Conservation (phyloP, 2,329 filamentous ascomycete species). For the Fusarium sp. region DNA sequence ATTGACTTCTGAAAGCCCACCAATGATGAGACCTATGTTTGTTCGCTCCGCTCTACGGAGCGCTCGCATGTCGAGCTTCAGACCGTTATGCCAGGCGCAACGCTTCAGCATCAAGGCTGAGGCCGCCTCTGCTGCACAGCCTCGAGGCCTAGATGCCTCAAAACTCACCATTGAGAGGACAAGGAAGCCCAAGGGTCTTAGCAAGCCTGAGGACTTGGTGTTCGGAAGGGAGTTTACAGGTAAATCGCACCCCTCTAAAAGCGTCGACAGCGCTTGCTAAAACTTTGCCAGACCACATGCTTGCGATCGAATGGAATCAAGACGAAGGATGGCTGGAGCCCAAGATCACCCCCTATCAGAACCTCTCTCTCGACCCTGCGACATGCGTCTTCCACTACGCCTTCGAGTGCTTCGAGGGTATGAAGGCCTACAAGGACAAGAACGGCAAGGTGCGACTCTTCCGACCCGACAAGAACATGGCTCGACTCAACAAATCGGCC, state of each 20-base stretch:
- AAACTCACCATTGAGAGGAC: slow-evolving; percentile 82
- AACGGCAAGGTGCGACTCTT: slow-evolving; percentile 85
- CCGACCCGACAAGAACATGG: slow-evolving; percentile 97
- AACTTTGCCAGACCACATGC: slow-evolving; percentile 84
- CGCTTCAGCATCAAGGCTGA: slow-evolving; percentile 67
- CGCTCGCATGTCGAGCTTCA: slow-evolving; percentile 56
- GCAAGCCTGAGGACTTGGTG: slow-evolving; percentile 82
- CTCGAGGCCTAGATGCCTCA: slow-evolving; percentile 79
- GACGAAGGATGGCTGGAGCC: slow-evolving; percentile 85
- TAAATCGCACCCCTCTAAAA: slow-evolving; percentile 52
- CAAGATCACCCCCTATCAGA: slow-evolving; percentile 92
- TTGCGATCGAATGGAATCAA: slow-evolving; percentile 92
- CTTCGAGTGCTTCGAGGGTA: slow-evolving; percentile 97
- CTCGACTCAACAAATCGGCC: slow-evolving; percentile 89
- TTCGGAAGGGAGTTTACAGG: slow-evolving; percentile 94
- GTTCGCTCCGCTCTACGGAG: slow-evolving; percentile 52
- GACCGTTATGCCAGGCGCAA: slow-evolving; percentile 48
- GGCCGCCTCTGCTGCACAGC: slow-evolving; percentile 63
- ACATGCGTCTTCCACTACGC: slow-evolving; percentile 99
- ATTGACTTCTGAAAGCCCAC: slow-evolving; percentile 23
- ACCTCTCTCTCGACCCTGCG: slow-evolving; percentile 94
- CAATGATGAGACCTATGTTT: slow-evolving; percentile 51
- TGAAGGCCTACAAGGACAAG: slow-evolving; percentile 98
- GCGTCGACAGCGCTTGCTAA: slow-evolving; percentile 19
- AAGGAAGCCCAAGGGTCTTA: slow-evolving; percentile 77